These are phyloP conservation scores for Alternaria novae-zelandiae DNA, from an alignment of 2,329 filamentous ascomycete genomes.

Conservation along the genomic window DNA sequence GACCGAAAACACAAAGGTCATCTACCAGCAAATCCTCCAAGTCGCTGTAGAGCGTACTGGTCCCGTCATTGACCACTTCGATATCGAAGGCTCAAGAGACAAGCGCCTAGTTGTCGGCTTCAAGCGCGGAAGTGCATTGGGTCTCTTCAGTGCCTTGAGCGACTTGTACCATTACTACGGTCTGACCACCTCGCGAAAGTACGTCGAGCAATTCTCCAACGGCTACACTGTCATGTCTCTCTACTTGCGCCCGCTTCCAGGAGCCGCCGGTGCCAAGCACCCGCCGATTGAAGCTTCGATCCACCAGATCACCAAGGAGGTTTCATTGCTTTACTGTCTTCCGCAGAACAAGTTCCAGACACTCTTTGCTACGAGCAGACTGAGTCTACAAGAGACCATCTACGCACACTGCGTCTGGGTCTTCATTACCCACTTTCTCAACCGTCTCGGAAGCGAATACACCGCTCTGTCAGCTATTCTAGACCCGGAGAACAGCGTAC, in stretches of 20 bases:
- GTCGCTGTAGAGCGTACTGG: conserved; percentile 84
- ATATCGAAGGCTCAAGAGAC: conserved; percentile 88
- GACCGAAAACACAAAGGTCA: conserved; percentile 90
- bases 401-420: conserved; percentile 98
- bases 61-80: conserved; percentile 96
- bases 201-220: conserved; percentile 97
- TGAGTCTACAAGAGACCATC: conserved; percentile 95
- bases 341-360: conserved; percentile 95
- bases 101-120: conserved; percentile 95
- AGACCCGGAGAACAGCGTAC: conserved; percentile 79
- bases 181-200: conserved; percentile 93
- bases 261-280: conserved; percentile 55
- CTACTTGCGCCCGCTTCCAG: conserved; percentile 78
- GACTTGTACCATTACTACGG: conserved; percentile 99
- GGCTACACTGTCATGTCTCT: conserved; percentile 97
- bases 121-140: conserved; percentile 88
- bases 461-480: conserved; percentile 82
- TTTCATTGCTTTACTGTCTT: conserved; percentile 95
- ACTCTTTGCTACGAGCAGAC: conserved; percentile 81
- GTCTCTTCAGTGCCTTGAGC: conserved; percentile 92
- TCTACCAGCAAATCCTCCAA: conserved; percentile 93
- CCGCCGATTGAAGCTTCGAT: conserved; percentile 93
- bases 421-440: conserved; percentile 97
- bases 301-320: conserved; percentile 98
- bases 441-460: conserved; percentile 91